phyloP scores from a whole-genome alignment of 1,284 basidiomycete genomes.

The Tilletia setariae region DNA sequence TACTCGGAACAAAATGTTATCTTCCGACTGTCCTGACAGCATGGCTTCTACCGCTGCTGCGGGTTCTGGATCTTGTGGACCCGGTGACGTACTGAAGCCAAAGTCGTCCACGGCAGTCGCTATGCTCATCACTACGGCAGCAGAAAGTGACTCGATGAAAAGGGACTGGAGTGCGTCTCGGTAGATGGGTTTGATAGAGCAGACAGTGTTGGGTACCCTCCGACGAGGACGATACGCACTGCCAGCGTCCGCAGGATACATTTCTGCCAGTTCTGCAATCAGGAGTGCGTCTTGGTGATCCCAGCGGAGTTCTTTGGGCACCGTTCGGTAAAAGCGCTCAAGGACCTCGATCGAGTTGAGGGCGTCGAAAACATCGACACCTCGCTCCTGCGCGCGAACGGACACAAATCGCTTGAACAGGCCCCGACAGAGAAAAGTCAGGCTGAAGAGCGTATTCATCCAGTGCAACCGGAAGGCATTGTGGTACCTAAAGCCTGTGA shows the following conservation, averaged over 20 bases:
- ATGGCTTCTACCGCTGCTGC: neutral
- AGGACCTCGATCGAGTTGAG: constrained; percentile 13
- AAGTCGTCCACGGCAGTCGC: neutral
- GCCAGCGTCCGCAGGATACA: neutral
- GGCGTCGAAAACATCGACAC: constrained; percentile 3
- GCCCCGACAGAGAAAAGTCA: constrained; percentile 2
- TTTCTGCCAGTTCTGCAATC: neutral
- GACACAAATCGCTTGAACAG: neutral
- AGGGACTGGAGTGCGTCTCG: constrained; percentile 9
- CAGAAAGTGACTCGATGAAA: neutral
- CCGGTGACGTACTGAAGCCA: neutral
- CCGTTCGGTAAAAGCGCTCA: neutral
- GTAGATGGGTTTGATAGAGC: neutral
- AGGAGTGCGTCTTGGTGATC: neutral
- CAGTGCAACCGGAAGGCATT: neutral
- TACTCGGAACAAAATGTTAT: neutral
- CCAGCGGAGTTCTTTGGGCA: neutral
- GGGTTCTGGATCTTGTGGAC: neutral
- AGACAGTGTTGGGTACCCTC: neutral
- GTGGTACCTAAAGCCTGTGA: too few species aligned
- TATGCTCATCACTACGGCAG: neutral
- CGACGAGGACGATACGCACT: neutral
- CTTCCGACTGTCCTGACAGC: neutral
- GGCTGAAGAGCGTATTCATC: constrained; percentile 4
- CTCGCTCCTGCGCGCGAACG: constrained; percentile 1